Conservation (phyloP, 345 rosid species). For the Boechera retrofracta region DNA sequence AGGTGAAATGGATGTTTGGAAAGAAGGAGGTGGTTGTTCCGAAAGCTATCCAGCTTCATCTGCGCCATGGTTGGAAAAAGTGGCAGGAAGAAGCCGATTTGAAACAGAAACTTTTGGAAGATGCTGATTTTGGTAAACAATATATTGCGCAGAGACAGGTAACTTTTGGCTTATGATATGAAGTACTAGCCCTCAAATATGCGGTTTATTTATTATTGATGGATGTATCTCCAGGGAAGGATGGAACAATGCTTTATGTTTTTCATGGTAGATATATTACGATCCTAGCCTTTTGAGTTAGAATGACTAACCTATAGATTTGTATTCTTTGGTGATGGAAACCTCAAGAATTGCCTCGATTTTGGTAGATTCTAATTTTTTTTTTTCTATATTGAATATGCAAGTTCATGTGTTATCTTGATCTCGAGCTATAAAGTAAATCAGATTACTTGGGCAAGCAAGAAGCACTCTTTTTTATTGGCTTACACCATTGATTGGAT, state of each 20-base stretch:
- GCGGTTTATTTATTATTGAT: slow-evolving; percentile 6
- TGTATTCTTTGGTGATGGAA: slow-evolving; percentile 20
- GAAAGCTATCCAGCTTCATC: slow-evolving; percentile 71
- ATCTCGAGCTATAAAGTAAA: slow-evolving; percentile 12
- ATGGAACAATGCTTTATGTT: neutral
- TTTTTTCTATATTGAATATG: neutral
- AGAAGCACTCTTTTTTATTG: neutral
- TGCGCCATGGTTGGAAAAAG: slow-evolving; percentile 92
- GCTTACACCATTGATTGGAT: slow-evolving; percentile 2
- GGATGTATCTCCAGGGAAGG: neutral
- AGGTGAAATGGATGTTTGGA: slow-evolving; percentile 95
- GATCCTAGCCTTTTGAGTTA: neutral
- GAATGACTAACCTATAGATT: slow-evolving; percentile 17
- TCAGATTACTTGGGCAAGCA: neutral
- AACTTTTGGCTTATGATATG: slow-evolving; percentile 38
- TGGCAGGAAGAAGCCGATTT: slow-evolving; percentile 92
- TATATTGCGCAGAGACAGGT: slow-evolving; percentile 83
- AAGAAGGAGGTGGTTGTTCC: slow-evolving; percentile 86
- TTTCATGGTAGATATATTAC: slow-evolving; percentile 20
- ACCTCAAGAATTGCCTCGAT: slow-evolving; percentile 14
- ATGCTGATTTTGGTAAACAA: slow-evolving; percentile 80
- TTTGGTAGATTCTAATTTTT: slow-evolving; percentile 26
- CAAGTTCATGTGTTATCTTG: slow-evolving; percentile 14
- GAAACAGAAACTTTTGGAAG: slow-evolving; percentile 70
- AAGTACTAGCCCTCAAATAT: slow-evolving; percentile 9